Evolutionary conservation across 164 flowering plant species (phyloP), one percentile per base, ranked within the genome.

Genomic region (Santalum album): DNA sequence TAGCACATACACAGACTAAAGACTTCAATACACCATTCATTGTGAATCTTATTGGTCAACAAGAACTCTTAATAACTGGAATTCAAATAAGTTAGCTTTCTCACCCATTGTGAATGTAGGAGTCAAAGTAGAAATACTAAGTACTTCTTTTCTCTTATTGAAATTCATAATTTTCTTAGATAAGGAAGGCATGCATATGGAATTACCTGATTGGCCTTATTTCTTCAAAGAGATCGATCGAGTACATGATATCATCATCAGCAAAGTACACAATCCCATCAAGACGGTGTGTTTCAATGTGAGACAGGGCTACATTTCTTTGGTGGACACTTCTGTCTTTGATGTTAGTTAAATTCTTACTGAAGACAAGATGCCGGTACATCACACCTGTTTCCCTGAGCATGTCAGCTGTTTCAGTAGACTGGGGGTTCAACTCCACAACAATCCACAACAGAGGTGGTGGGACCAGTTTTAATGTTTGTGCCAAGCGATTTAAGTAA

Each of bases 251-350:
- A 54, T 68, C 67, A 44, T 86, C 95, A 60, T 86, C 86, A 14
- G 96, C 98, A 63, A 88, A 91, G 78, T 78, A 82, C 32, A 86
- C 82, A 27, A 88, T 83, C 32, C 98, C 98, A 69, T 91, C 87
- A 38, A 91, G 89, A 15, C 54, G 80, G 59, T 91, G 98, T 53
- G 59, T 77, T 65, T 88, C 96, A 66, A 91, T 84, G 68, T 86
- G 98, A 46, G 84, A 66, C 52, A 91, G 70, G 16, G 95, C 98
- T 25, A 60, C 76, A 69, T 88, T 91, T 71, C 92, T 78, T 60
- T 78, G 90, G 60, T 78, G 82, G 56, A 74, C 67, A 18, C 61
- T 62, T 56, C 59, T 72, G 42, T 78, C 70, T 26, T 47, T 75
- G 17, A 77, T 44, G 18, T 67, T 74, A 9, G 90, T 79, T 10